Percentiles rank a stretch among this genome's conserved stretches.
Evolutionary conservation across 164 flowering plant species (phyloP).

Genomic region (Magnolia kwangsiensis): DNA sequence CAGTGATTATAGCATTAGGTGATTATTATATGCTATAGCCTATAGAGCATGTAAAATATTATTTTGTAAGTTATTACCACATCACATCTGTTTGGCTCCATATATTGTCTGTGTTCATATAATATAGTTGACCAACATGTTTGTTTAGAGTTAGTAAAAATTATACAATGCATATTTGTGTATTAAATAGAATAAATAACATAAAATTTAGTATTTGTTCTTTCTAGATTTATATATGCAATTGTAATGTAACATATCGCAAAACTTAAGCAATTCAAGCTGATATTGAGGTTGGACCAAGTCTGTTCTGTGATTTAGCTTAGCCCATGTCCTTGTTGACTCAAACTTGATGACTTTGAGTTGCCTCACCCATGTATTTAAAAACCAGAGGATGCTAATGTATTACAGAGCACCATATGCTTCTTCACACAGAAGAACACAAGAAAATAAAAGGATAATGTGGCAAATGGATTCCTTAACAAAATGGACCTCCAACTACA

Average conservation of each 20-base stretch:
- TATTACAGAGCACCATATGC: too few relatives aligned
- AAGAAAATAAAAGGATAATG: neutral
- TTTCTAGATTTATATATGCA: too few relatives aligned
- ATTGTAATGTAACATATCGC: neutral
- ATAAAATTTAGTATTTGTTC: neutral
- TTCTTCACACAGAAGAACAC: too few relatives aligned
- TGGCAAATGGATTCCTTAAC: neutral
- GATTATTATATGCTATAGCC: too few relatives aligned
- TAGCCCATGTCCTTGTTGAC: neutral
- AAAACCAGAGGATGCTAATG: too few relatives aligned
- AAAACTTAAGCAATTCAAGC: neutral
- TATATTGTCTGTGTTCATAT: too few relatives aligned
- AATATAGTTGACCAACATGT: neutral
- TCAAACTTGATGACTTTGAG: neutral
- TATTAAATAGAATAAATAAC: neutral
- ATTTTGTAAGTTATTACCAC: too few relatives aligned
- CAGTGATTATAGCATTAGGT: neutral
- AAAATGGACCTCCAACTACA: neutral
- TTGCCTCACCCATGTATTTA: neutral
- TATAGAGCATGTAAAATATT: too few relatives aligned
- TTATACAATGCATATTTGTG: neutral
- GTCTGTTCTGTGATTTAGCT: neutral
- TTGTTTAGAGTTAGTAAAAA: neutral
- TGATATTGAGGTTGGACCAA: neutral
- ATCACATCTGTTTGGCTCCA: too few relatives aligned